Conservation (phyloP, 2,329 filamentous ascomycete genomes). For the Xylaria hypoxylon region DNA sequence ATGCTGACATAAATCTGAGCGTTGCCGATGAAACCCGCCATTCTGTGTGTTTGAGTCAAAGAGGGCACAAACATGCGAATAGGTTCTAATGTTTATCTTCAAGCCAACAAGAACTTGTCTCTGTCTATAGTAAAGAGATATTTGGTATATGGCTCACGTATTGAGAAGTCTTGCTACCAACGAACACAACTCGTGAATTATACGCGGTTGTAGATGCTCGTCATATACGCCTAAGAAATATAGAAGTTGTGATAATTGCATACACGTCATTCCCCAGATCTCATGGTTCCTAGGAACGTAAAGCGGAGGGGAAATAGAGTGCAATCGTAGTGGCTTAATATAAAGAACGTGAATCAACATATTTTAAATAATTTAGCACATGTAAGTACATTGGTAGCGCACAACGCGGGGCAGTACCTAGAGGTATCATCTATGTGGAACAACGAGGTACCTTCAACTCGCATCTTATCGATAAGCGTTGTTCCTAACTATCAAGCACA, state of each 20-base stretch:
- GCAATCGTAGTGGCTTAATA: background rate
- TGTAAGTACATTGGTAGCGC: background rate
- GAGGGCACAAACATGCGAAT: too few relatives aligned
- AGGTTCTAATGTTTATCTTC: too few relatives aligned
- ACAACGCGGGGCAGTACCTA: background rate
- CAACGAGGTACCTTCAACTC: background rate
- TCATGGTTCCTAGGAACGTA: background rate
- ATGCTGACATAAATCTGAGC: background rate
- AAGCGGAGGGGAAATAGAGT: background rate
- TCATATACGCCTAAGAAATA: too few relatives aligned
- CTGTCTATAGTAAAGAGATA: background rate
- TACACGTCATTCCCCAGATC: background rate
- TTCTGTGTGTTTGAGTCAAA: background rate
- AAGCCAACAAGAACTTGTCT: too few relatives aligned
- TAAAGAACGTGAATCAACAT: too few relatives aligned
- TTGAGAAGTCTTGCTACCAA: background rate
- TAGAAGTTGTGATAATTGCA: too few relatives aligned
- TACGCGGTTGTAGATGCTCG: too few relatives aligned
- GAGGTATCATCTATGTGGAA: background rate
- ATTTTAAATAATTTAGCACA: too few relatives aligned
- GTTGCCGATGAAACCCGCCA: background rate
- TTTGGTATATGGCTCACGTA: background rate
- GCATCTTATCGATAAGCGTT: constrained; percentile 24
- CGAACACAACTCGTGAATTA: background rate
- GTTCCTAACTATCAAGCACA: background rate